Evolutionary conservation across 805 yeast species (phyloP).

Genomic region (Pichia heedii): DNA sequence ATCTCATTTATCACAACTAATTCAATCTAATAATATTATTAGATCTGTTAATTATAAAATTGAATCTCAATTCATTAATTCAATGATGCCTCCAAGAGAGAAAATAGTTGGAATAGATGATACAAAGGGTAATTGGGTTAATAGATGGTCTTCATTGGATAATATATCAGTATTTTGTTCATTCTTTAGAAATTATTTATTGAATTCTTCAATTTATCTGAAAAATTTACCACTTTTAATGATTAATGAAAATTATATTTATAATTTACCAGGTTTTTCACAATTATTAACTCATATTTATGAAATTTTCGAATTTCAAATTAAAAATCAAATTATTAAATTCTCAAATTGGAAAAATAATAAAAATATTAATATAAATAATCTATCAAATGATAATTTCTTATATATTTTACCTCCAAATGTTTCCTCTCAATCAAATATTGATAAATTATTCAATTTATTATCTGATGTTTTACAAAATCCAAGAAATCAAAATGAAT

Average conservation of each 20-base stretch:
- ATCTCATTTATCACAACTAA: slow-evolving; percentile 16
- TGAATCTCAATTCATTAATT: slow-evolving; percentile 26
- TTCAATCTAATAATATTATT: slow-evolving; percentile 15
- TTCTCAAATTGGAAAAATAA: neutral
- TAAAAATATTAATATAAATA: slow-evolving; percentile 1
- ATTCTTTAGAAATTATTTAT: slow-evolving; percentile 50
- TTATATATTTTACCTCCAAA: slow-evolving; percentile 5
- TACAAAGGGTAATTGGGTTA: slow-evolving; percentile 55
- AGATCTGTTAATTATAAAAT: slow-evolving; percentile 20
- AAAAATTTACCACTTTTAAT: slow-evolving; percentile 10
- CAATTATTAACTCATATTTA: slow-evolving; percentile 37
- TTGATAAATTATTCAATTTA: slow-evolving; percentile 26
- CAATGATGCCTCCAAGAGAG: slow-evolving; percentile 31
- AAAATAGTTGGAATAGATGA: slow-evolving; percentile 40
- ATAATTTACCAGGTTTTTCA: slow-evolving; percentile 37
- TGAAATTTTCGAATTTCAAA: slow-evolving; percentile 28
- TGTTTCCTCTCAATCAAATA: slow-evolving; percentile 16
- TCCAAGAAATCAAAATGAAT: slow-evolving; percentile 23
- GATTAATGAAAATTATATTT: slow-evolving; percentile 12
- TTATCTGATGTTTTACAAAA: slow-evolving; percentile 30
- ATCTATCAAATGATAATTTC: neutral
- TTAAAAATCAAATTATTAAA: slow-evolving; percentile 6
- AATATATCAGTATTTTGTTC: slow-evolving; percentile 48
- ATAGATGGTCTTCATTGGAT: slow-evolving; percentile 49
- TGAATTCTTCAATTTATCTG: slow-evolving; percentile 21